Percentiles rank a stretch among this genome's conserved stretches.
These are phyloP conservation scores for Nothophoma quercina DNA, from an alignment of 2,329 filamentous ascomycete species.

Conservation along the genomic window DNA sequence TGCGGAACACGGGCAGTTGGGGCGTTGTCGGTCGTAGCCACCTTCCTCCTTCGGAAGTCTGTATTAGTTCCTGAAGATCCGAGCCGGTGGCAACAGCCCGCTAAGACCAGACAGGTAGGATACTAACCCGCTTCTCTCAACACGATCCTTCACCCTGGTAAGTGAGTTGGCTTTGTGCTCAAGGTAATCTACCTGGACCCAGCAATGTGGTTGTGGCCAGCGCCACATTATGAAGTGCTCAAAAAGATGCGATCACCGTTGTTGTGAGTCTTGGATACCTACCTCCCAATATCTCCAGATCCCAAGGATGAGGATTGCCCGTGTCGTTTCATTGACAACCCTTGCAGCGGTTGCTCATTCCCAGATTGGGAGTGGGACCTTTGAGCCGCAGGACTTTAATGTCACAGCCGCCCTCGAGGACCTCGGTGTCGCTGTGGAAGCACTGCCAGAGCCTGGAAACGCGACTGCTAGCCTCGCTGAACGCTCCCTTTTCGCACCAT, in stretches of 20 bases:
- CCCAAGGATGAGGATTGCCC: neutral
- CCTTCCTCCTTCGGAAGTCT: neutral
- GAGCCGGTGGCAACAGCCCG: neutral
- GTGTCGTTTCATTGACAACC: neutral
- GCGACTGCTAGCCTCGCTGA: slow-evolving; percentile 9
- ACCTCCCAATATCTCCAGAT: neutral
- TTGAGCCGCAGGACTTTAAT: slow-evolving; percentile 31
- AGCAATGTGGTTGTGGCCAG: neutral
- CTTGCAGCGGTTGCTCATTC: neutral
- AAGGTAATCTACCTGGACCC: neutral
- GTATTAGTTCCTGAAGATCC: neutral
- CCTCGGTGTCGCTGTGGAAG: slow-evolving; percentile 28
- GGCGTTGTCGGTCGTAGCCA: too few species aligned
- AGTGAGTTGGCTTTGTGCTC: neutral
- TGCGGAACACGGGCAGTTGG: too few species aligned
- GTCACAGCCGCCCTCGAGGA: slow-evolving; percentile 28
- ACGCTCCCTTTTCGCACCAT: slow-evolving; percentile 13
- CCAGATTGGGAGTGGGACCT: slow-evolving; percentile 12
- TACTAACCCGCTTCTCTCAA: neutral
- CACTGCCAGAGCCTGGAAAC: slow-evolving; percentile 20
- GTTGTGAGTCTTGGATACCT: neutral
- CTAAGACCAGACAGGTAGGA: neutral
- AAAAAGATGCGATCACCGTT: neutral
- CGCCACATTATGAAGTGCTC: neutral
- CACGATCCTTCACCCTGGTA: neutral